These are phyloP conservation scores for Boechera stricta DNA, from an alignment of 345 rosid species.

Conservation along the genomic window DNA sequence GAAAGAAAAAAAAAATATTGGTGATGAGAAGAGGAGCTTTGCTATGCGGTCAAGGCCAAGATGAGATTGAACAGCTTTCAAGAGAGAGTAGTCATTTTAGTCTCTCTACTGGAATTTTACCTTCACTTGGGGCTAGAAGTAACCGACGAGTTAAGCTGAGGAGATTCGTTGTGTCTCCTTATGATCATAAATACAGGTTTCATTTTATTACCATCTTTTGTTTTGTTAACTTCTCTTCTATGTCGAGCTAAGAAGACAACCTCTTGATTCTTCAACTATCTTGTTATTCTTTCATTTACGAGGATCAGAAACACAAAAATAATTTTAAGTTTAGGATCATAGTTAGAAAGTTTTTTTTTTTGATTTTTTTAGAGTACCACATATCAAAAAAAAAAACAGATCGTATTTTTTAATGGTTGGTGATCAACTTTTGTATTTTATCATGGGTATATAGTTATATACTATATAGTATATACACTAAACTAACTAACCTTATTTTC, in stretches of 20 bases:
- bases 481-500: too few relatives aligned
- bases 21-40: conserved; percentile 12
- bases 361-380: background rate
- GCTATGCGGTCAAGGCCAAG: conserved; percentile 43
- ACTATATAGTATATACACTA: background rate
- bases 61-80: conserved; percentile 78
- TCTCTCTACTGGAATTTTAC: conserved; percentile 80
- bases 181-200: conserved; percentile 86
- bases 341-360: background rate
- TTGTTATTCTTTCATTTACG: background rate
- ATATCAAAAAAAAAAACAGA: too few relatives aligned
- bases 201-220: background rate
- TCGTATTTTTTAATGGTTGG: background rate
- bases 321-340: background rate
- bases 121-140: conserved; percentile 92
- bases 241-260: background rate
- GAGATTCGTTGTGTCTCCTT: conserved; percentile 69
- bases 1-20: background rate
- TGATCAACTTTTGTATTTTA: background rate
- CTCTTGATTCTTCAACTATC: background rate
- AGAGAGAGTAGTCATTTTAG: conserved; percentile 89
- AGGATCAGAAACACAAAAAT: conserved; percentile 1
- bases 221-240: background rate
- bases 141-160: conserved; percentile 73
- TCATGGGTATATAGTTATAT: background rate